These are phyloP conservation scores for Diaporthe vaccinii DNA, from an alignment of 2,329 filamentous ascomycete genomes.

Conservation along the genomic window DNA sequence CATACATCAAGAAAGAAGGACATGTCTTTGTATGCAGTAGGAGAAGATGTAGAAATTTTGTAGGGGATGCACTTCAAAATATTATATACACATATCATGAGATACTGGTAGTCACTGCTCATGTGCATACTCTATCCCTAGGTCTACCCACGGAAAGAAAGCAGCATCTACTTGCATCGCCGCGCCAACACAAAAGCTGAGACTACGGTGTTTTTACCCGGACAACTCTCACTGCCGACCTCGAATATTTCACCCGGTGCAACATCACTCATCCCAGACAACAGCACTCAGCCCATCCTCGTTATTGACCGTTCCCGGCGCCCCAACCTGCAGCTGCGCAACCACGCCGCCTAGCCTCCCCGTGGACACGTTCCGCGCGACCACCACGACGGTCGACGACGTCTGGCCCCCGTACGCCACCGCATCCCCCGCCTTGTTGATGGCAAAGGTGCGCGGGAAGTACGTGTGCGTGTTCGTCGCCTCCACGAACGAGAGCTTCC, in stretches of 20 bases:
- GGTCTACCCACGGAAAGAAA: background rate
- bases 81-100: too few relatives aligned
- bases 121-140: background rate
- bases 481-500: conserved; percentile 65
- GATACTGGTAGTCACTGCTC: too few relatives aligned
- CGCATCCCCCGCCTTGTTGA: conserved; percentile 70
- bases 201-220: background rate
- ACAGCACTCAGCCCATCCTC: conserved; percentile 64
- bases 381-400: conserved; percentile 69
- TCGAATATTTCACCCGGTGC: too few relatives aligned
- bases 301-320: conserved; percentile 55
- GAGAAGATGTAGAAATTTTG: too few relatives aligned
- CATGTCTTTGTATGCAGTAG: too few relatives aligned
- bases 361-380: conserved; percentile 65
- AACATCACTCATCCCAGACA: conserved; percentile 59
- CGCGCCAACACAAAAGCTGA: background rate
- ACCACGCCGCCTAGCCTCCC: conserved; percentile 67
- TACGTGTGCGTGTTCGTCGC: conserved; percentile 69
- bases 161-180: background rate
- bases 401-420: conserved; percentile 75
- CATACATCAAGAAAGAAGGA: too few relatives aligned
- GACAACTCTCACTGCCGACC: background rate
- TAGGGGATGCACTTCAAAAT: too few relatives aligned
- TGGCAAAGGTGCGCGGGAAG: conserved; percentile 73
- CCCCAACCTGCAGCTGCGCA: conserved; percentile 56